Percentiles rank a stretch among this genome's conserved stretches.
phyloP scores from a whole-genome alignment of 2,329 filamentous ascomycete genomes.

The Cercospora brassicicola region DNA sequence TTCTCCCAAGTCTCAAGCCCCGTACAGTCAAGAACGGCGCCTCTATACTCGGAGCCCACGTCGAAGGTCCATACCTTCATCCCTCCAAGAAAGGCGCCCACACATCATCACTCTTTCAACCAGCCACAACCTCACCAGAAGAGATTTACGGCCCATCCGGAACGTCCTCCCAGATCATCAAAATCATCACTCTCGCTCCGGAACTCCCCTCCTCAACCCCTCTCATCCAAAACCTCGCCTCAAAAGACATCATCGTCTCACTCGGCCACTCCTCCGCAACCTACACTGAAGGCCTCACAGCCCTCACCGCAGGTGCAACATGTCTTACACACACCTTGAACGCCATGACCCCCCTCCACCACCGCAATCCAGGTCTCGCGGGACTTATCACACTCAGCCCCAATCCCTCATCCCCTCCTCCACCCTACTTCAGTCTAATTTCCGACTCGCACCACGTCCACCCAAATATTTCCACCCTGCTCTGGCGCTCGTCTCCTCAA shows the following conservation, averaged over 20 bases:
- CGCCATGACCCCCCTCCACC: conserved; percentile 54
- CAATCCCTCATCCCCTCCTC: conserved; percentile 21
- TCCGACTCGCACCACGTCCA: conserved; percentile 54
- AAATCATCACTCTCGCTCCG: conserved; percentile 55
- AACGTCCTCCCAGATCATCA: conserved; percentile 44
- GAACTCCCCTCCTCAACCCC: conserved; percentile 48
- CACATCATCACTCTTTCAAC: conserved; percentile 48
- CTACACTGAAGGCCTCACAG: conserved; percentile 49
- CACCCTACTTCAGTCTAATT: conserved; percentile 56
- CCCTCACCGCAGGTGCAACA: conserved; percentile 51
- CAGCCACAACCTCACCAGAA: conserved; percentile 38
- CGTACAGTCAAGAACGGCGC: conserved; percentile 46
- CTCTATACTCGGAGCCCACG: conserved; percentile 57
- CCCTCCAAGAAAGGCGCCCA: conserved; percentile 57
- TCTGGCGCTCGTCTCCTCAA: conserved; percentile 43
- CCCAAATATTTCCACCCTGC: conserved; percentile 50
- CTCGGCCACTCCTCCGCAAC: conserved; percentile 55
- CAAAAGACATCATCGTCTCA: conserved; percentile 47
- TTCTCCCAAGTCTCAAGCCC: conserved; percentile 51
- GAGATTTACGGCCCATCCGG: conserved; percentile 49
- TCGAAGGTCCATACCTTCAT: conserved; percentile 58
- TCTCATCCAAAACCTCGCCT: conserved; percentile 47
- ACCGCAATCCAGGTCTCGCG: conserved; percentile 54
- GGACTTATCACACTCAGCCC: conserved; percentile 41
- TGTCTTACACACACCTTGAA: conserved; percentile 58